Evolutionary conservation across 2,329 filamentous ascomycete species (phyloP).

Genomic region (Malbranchea zuffiana): DNA sequence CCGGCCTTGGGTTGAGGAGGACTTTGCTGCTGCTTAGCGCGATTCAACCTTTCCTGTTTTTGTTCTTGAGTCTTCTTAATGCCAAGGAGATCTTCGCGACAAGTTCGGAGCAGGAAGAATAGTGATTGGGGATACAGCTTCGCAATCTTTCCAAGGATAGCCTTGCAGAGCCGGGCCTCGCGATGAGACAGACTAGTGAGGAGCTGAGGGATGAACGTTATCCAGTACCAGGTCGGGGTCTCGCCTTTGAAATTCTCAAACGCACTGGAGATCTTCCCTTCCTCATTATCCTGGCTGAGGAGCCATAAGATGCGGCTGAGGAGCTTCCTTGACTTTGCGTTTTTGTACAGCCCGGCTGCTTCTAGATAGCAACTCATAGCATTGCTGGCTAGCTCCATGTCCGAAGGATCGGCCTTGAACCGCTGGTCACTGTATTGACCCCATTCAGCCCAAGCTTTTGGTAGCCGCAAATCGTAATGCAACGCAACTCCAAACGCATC

Average conservation of each 20-base stretch:
- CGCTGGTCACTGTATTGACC: conserved; percentile 94
- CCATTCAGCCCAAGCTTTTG: conserved; percentile 99
- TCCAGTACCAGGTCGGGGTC: conserved; percentile 98
- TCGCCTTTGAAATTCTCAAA: conserved; percentile 98
- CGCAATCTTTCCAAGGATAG: conserved; percentile 82
- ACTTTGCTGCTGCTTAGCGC: conserved; percentile 52
- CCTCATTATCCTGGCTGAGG: conserved; percentile 81
- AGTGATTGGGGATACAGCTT: conserved; percentile 92
- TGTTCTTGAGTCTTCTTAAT: conserved; percentile 78
- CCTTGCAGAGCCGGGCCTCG: conserved; percentile 76
- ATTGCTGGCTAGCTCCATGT: conserved; percentile 75
- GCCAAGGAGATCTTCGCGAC: conserved; percentile 80
- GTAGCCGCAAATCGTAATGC: conserved; percentile 88
- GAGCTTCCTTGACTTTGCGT: conserved; percentile 86
- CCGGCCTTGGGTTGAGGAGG: conserved; percentile 28
- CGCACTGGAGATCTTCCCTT: conserved; percentile 68
- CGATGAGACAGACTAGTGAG: conserved; percentile 84
- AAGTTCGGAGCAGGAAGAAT: conserved; percentile 91
- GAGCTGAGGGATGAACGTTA: conserved; percentile 94
- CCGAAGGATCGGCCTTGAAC: conserved; percentile 80
- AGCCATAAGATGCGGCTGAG: conserved; percentile 91
- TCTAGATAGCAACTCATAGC: conserved; percentile 94
- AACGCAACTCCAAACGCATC: conserved; percentile 88
- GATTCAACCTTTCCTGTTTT: conserved; percentile 47
- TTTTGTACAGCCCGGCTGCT: conserved; percentile 93